Evolutionary conservation across 2,329 filamentous ascomycete species (phyloP).

Genomic region (Talaromyces sp.): DNA sequence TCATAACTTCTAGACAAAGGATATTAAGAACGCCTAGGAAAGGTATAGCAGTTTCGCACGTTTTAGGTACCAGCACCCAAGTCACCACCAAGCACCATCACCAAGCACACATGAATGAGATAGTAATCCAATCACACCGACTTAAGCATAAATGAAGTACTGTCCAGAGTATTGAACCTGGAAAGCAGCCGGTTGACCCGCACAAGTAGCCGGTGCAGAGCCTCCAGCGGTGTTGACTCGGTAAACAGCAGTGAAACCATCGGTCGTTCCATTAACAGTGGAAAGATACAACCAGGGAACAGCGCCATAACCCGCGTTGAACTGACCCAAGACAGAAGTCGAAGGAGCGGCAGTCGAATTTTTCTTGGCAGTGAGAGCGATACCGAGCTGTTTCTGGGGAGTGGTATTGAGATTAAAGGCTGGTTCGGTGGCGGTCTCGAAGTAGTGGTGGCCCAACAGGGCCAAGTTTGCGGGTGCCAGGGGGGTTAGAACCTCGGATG

Average conservation of each 20-base stretch:
- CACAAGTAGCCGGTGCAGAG: slow-evolving; percentile 67
- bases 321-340: slow-evolving; percentile 56
- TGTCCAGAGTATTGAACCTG: slow-evolving; percentile 76
- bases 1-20: neutral
- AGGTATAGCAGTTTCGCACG: neutral
- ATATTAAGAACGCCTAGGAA: slow-evolving; percentile 6
- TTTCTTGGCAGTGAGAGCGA: slow-evolving; percentile 61
- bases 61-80: neutral
- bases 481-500: slow-evolving; percentile 30
- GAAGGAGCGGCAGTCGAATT: slow-evolving; percentile 60
- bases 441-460: slow-evolving; percentile 77
- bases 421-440: slow-evolving; percentile 65
- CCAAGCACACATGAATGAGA: neutral
- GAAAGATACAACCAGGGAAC: slow-evolving; percentile 77
- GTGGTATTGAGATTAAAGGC: slow-evolving; percentile 73
- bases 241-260: slow-evolving; percentile 70
- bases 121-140: neutral
- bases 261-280: slow-evolving; percentile 53
- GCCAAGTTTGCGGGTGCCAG: slow-evolving; percentile 55
- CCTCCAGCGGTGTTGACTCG: slow-evolving; percentile 81
- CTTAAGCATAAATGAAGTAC: slow-evolving; percentile 60
- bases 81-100: neutral
- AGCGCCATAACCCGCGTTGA: slow-evolving; percentile 58
- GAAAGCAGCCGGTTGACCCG: slow-evolving; percentile 60
- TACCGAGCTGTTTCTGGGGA: slow-evolving; percentile 46